Conservation (phyloP, 2,329 filamentous ascomycete species). For the Blastomyces gilchristii region DNA sequence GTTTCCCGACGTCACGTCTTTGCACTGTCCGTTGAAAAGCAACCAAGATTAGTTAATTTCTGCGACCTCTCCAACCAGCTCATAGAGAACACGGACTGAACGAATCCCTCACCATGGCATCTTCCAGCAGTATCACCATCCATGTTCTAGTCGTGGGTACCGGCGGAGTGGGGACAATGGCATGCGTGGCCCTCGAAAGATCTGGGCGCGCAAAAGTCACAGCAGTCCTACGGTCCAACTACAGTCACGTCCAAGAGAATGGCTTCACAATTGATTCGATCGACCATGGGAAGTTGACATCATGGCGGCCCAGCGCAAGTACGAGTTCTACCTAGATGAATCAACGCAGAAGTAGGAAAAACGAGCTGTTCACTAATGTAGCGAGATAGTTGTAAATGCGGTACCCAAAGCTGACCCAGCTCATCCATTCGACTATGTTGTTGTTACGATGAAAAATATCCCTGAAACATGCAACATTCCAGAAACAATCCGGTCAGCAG, state of each 20-base stretch:
- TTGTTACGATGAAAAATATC: constrained; percentile 4
- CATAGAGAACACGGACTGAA: not conserved
- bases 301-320: not conserved
- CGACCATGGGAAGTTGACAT: not conserved
- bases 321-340: not conserved
- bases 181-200: not conserved
- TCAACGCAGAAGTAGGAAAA: not conserved
- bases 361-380: not conserved
- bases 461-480: not conserved
- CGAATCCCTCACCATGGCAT: not conserved
- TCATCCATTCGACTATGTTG: constrained; percentile 1
- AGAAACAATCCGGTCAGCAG: not conserved
- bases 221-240: constrained; percentile 2
- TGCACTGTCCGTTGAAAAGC: not conserved
- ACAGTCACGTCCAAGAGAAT: not conserved
- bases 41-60: not conserved
- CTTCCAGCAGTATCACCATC: not conserved
- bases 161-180: constrained; percentile 1
- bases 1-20: not conserved
- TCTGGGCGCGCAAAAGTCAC: not conserved
- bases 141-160: constrained; percentile 2
- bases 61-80: not conserved
- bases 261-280: constrained; percentile 3
- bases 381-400: not conserved
- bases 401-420: not conserved